Evolutionary conservation across 805 yeast species (phyloP), one percentile per base, ranked within the genome.

Genomic region (Candida ipomoeae): DNA sequence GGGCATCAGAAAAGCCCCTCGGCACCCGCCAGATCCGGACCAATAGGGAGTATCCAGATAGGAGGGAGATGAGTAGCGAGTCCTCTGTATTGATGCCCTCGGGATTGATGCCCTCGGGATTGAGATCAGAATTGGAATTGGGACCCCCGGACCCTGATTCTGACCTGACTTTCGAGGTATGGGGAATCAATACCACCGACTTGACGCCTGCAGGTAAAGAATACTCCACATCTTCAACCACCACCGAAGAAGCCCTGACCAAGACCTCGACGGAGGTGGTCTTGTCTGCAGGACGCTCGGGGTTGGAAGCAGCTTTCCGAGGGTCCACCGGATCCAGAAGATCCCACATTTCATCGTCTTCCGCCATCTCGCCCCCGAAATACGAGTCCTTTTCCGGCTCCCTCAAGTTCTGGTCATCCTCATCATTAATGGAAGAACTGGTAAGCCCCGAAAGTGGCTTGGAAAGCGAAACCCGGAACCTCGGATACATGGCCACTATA

Each of bases 1-100:
- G 51, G 3, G 64, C 57, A 40, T 68, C 74, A 17, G 56, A 54
- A 42, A 60, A 62, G 11, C 54, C 33, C 23, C 69, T 54, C 2
- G 75, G 74, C 3, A 72, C 72, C 23, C 55, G 56, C 59, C 66
- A 75, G 26, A 78, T 55, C 20, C 77, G 60, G 3, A 78, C 60
- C 2, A 77, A 59, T 5, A 77, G 56, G 4, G 75, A 44, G 46
- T 64, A 71, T 0, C 77, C 80, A 1, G 79, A 71, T 15, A 64
- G 58, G 4, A 77, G 56, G 0, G 78, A 63, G 0, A 78, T 37
- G 6, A 76, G 46, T 11, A 78, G 56, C 1, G 72, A 65, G 53
- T 78, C 81, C 42, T 68, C 77, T 3, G 42, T 48, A 3, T 26
- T n/a, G 29, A 44, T 17, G 36, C 5, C 15, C 10, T n/a, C 17